A percentile compares a stretch with the other conserved stretches of the same genome.
phyloP scores from a whole-genome alignment of 345 rosid genomes.

The Corymbia maculata region DNA sequence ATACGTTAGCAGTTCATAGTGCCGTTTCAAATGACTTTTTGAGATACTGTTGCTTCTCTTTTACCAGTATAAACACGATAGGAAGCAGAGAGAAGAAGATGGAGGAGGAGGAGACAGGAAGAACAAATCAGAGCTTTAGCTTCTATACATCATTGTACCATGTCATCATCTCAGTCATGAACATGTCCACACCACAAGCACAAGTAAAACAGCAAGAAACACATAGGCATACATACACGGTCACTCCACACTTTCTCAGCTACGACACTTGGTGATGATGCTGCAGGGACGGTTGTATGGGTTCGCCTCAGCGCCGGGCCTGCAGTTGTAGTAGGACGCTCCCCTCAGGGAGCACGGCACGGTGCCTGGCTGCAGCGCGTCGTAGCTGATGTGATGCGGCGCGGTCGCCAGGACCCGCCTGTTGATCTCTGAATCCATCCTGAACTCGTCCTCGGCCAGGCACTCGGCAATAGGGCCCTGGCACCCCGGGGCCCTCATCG shows the following conservation, averaged over 20 bases:
- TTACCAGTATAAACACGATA: not conserved
- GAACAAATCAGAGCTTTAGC: not conserved
- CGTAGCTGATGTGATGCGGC: conserved; percentile 53
- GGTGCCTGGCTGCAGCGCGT: conserved; percentile 44
- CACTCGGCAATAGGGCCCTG: conserved; percentile 53
- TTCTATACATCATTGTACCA: not conserved
- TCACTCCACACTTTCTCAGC: conserved; percentile 3
- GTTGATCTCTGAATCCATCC: conserved; percentile 49
- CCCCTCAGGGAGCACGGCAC: conserved; percentile 81
- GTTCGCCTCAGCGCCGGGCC: conserved; percentile 64
- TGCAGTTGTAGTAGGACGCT: conserved; percentile 78
- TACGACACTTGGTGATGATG: conserved; percentile 58
- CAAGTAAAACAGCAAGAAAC: not conserved
- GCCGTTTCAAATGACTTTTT: not conserved
- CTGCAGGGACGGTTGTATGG: conserved; percentile 76
- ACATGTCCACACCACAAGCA: not conserved
- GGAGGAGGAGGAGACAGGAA: not conserved
- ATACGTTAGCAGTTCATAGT: not conserved
- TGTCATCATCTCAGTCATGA: not conserved
- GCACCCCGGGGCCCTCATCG: conserved; percentile 11
- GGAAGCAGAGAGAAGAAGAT: not conserved
- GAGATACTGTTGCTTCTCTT: not conserved
- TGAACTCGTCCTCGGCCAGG: conserved; percentile 34
- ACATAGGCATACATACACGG: not conserved
- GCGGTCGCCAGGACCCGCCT: conserved; percentile 60